Conservation (phyloP, 2,329 filamentous ascomycete genomes). For the Cercospora beticola region DNA sequence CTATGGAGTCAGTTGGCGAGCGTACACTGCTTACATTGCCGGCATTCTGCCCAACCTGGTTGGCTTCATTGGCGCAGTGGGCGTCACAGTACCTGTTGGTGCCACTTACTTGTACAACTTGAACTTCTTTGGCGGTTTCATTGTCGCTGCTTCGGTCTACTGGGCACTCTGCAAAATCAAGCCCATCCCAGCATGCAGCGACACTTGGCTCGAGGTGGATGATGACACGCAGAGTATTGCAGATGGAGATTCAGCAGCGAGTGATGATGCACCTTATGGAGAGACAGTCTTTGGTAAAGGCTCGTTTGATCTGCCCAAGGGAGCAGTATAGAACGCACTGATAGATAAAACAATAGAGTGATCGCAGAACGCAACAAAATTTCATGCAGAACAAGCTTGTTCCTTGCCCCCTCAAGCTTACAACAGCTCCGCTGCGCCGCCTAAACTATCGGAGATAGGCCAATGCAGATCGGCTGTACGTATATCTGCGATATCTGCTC, state of each 20-base stretch:
- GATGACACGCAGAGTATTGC: conserved; percentile 51
- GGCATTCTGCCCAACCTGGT: conserved; percentile 59
- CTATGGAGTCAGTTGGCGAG: conserved; percentile 58
- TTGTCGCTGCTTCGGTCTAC: conserved; percentile 67
- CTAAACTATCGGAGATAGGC: background rate
- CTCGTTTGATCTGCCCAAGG: conserved; percentile 15
- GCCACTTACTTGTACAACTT: conserved; percentile 85
- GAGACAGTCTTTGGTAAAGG: conserved; percentile 16
- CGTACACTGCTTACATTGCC: conserved; percentile 57
- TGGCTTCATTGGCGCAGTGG: conserved; percentile 51
- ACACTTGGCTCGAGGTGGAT: conserved; percentile 74
- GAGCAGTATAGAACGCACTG: background rate
- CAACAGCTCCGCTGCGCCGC: background rate
- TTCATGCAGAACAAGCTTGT: background rate
- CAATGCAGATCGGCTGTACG: background rate
- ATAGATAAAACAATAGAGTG: background rate
- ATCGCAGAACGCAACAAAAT: background rate
- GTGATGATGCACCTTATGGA: conserved; percentile 16
- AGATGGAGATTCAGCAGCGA: conserved; percentile 30
- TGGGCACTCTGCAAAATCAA: conserved; percentile 66
- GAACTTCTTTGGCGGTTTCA: conserved; percentile 86
- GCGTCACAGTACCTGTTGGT: conserved; percentile 65
- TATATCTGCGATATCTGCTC: background rate
- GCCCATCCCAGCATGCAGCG: conserved; percentile 72
- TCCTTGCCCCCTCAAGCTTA: background rate